A percentile compares a stretch with the other conserved stretches of the same genome.
Conservation (phyloP, 2,329 filamentous ascomycete genomes). For the Myrmaecium sp. region DNA sequence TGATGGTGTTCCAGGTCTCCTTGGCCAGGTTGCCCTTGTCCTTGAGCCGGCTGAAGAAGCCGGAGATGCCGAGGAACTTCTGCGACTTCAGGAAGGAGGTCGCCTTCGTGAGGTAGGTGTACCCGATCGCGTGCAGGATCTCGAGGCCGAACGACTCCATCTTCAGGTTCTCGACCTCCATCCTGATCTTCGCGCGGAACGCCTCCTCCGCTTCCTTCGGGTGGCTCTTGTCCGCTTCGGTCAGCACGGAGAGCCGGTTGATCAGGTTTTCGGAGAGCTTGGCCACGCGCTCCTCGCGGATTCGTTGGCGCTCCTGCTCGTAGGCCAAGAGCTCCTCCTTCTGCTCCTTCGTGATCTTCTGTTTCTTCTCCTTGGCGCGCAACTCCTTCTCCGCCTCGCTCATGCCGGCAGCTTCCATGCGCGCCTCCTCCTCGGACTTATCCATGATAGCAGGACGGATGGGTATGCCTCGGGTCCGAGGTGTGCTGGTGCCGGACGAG, state of each 20-base stretch:
- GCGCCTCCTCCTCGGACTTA: conserved; percentile 61
- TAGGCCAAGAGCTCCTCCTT: conserved; percentile 78
- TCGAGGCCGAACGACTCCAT: conserved; percentile 98
- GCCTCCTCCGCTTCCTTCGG: conserved; percentile 67
- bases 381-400: conserved; percentile 60
- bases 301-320: conserved; percentile 66
- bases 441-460: conserved; percentile 80
- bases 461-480: conserved; percentile 42
- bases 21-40: conserved; percentile 95
- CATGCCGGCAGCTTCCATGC: conserved; percentile 45
- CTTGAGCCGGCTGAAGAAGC: conserved; percentile 85
- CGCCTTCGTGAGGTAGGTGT: conserved; percentile 78
- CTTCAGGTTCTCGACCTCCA: conserved; percentile 95
- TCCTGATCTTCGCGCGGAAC: conserved; percentile 83
- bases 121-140: conserved; percentile 85
- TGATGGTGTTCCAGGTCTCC: conserved; percentile 97
- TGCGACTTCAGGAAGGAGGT: conserved; percentile 81
- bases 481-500: conserved; percentile 27
- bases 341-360: conserved; percentile 80
- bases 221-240: conserved; percentile 88
- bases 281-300: conserved; percentile 79
- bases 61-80: conserved; percentile 89
- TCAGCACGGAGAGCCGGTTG: conserved; percentile 86
- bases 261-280: conserved; percentile 71
- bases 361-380: conserved; percentile 75